Base-by-base conservation (phyloP, 148 eudicot species). In the Fagopyrum esculentum region DNA sequence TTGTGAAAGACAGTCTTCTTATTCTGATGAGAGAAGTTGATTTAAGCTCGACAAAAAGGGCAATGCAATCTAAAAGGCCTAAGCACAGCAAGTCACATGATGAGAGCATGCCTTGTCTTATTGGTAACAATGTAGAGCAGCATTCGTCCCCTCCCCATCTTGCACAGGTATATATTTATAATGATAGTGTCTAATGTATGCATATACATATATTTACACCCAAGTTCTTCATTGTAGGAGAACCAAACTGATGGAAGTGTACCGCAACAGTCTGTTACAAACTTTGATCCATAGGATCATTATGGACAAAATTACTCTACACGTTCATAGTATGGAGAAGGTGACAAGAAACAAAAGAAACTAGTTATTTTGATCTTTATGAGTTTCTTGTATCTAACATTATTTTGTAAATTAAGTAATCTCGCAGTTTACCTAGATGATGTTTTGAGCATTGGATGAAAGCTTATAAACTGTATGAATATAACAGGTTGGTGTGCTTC, bases 1-100 rank as follows among this genome's bases (percentile, higher is more conserved):
- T 66, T 40, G 71, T 66, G 71, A 66, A 66, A 66, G 17, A 40
- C 5, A 46, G 47, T 9, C 71, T 66, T 66, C 47, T 66, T 35
- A 66, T 35, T 66, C 43, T 66, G 71, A 6, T 40, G 9, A 66
- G 71, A 43, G 45, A 66, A 43, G 13, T 40, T 43, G 71, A 66
- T 66, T 66, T 35, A 15, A 7, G 12, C 15, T 61, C 43, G 12
- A 29, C 40, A 2, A 5, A 61, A 61, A 61, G 43, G 68, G 4
- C 68, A 61, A 61, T n/a, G 68, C 26, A 29, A 61, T 6, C 44
- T 61, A 61, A 61, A 61, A 61, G 43, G 6, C 68, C 68, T 8
- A 61, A 61, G 44, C 9, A 4, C n/a, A 52, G n/a, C 57, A 52
- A 2, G 55, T 51, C 55, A 12, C 10, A 16, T 51, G 55, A 51